phyloP scores from a whole-genome alignment of 2,329 filamentous ascomycete genomes.

The Neofusicoccum sp. region DNA sequence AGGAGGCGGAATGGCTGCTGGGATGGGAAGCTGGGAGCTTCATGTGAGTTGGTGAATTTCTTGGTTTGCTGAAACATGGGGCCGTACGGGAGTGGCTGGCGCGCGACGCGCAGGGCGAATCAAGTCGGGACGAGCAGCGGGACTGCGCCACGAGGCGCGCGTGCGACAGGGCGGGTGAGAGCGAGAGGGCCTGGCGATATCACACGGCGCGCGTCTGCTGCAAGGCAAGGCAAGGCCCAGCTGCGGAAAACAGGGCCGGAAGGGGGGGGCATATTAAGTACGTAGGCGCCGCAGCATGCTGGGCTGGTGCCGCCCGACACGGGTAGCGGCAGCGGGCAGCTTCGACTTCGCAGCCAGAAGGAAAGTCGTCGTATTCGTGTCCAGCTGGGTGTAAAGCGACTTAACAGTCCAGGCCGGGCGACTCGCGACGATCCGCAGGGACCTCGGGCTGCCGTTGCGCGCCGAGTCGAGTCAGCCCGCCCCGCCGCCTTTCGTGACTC shows the following conservation, averaged over 20 bases:
- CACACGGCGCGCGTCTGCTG: background rate
- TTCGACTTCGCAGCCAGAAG: too few relatives aligned
- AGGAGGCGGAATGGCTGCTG: background rate
- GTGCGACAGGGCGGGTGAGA: background rate
- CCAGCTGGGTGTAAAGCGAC: background rate
- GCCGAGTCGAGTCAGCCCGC: too few relatives aligned
- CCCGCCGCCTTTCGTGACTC: too few relatives aligned
- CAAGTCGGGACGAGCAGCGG: background rate
- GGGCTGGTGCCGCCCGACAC: background rate
- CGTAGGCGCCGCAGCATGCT: background rate
- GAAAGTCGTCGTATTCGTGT: slow-evolving; percentile 3
- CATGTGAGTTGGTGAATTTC: background rate
- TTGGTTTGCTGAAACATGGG: slow-evolving; percentile 1
- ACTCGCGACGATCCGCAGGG: too few relatives aligned
- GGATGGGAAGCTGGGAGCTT: background rate
- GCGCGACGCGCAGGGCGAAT: background rate
- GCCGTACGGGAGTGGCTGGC: slow-evolving; percentile 8
- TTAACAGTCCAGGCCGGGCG: too few relatives aligned
- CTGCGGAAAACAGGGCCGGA: background rate
- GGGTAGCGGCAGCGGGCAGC: background rate
- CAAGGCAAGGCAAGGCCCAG: background rate
- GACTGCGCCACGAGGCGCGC: slow-evolving; percentile 2
- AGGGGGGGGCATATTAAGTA: slow-evolving; percentile 2
- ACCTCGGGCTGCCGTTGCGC: too few relatives aligned
- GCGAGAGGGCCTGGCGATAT: background rate